A percentile compares a stretch with the other conserved stretches of the same genome.
These are phyloP conservation scores for Euphorbia peplus DNA, from an alignment of 345 rosid species.

Conservation along the genomic window DNA sequence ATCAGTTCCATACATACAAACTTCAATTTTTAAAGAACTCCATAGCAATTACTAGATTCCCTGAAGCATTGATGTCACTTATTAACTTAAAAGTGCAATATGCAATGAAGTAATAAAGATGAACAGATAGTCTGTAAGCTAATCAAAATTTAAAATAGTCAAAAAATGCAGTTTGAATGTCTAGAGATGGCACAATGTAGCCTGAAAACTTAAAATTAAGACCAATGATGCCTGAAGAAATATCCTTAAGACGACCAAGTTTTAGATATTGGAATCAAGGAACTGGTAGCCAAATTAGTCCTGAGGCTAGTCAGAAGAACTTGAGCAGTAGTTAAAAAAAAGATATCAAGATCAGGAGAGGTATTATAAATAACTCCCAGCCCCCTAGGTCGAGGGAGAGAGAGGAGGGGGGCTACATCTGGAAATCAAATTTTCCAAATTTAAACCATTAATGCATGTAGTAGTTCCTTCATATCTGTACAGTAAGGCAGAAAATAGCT, in stretches of 20 bases:
- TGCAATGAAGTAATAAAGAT: not conserved
- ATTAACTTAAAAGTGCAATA: not conserved
- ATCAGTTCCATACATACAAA: not conserved
- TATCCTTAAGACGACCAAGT: not conserved
- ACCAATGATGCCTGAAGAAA: not conserved
- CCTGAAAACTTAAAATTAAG: not conserved
- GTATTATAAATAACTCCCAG: too few species aligned
- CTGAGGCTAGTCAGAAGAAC: not conserved
- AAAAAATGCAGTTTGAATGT: not conserved
- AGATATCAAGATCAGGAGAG: not conserved
- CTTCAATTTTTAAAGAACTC: not conserved
- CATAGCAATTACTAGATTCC: not conserved
- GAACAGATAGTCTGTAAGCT: not conserved
- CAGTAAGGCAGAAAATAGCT: constrained; percentile 4
- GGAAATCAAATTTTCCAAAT: not conserved
- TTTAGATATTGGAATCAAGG: not conserved
- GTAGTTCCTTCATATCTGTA: not conserved
- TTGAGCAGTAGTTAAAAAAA: not conserved
- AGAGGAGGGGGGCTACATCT: too few species aligned
- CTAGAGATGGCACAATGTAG: not conserved
- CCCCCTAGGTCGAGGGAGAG: too few species aligned
- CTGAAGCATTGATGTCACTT: not conserved
- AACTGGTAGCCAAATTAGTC: not conserved
- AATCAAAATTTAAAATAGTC: not conserved
- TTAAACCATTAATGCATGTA: not conserved